phyloP scores from a whole-genome alignment of 2,329 filamentous ascomycete genomes.

The Venturia effusa region DNA sequence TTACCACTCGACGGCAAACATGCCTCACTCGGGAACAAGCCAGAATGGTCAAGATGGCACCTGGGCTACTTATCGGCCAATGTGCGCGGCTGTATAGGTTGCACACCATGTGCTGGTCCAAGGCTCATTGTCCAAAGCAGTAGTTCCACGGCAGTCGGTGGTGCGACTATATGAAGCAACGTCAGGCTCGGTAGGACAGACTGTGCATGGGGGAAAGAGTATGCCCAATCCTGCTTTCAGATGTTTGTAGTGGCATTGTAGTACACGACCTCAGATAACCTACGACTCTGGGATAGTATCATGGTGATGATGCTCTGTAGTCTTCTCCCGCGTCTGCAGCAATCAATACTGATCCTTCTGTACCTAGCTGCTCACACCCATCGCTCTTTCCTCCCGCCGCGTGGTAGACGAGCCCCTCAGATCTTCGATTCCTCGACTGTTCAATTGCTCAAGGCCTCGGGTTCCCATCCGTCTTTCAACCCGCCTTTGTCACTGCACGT shows the following conservation, averaged over 20 bases:
- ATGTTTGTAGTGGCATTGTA: background rate
- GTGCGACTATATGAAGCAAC: background rate
- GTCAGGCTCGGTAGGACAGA: background rate
- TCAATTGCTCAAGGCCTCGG: background rate
- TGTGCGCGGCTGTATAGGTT: background rate
- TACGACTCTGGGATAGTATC: background rate
- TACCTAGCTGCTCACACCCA: background rate
- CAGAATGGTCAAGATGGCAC: background rate
- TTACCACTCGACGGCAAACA: background rate
- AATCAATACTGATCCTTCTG: background rate
- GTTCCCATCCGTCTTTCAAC: background rate
- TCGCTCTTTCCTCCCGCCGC: background rate
- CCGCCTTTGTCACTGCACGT: background rate
- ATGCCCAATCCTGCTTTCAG: background rate
- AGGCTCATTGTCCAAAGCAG: background rate
- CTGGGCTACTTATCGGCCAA: background rate
- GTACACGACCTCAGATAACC: background rate
- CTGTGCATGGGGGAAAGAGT: background rate
- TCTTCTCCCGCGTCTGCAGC: background rate
- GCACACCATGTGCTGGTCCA: background rate
- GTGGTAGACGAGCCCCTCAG: too few species aligned
- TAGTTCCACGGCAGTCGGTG: background rate
- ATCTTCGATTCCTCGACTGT: background rate
- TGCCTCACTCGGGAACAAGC: background rate
- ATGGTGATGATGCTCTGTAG: background rate